Evolutionary conservation across 257 asterid species (phyloP), one percentile per base, ranked within the genome.

Genomic region (Anisodus tanguticus): DNA sequence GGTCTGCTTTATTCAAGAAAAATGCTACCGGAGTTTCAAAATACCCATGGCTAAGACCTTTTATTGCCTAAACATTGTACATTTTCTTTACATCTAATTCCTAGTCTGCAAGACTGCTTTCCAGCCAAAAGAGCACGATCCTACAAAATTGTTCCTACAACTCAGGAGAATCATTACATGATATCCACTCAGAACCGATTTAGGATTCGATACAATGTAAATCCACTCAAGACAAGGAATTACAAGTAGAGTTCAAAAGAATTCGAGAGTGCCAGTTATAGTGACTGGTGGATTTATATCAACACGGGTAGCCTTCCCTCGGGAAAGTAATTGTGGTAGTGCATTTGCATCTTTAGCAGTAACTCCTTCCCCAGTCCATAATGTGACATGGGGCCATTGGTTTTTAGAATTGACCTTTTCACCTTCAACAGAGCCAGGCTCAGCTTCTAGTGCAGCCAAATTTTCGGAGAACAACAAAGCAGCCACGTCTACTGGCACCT

Each of bases 301-400:
- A 9, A 94, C 47, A 6, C 95, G 97, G 79, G 86, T 89, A 53
- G 98, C 98, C 86, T 93, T 92, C 58, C 98, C 99, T 87, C 92
- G 86, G 17, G 88, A 85, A 59, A 86, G 72, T 72, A 96, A 89
- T 4, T 85, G 89, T 22, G 98, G 97, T 84, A 96, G 89, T 16
- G 76, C 80, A 82, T 92, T 93, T 58, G 98, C 97, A 60, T 94
- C 99, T 90, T 89, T 93, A 3, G 99, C 90, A 11, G 86, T 16
- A 82, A 89, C 88, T 74, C 97, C 97, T 55, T 85, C 82, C 53
- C 91, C 97, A 67, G 98, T 91, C 98, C 99, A 96, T 82, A 96
- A 71, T 9, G 98, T 96, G 53, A 88, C 90, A 54, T 96, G 99
- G 2, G 98, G 95, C 98, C 99, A 96, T 87, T 93, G 90, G 54